Percentiles rank a stretch among this genome's conserved stretches.
Conservation (phyloP, 2,329 filamentous ascomycete genomes). For the Knufia petricola region DNA sequence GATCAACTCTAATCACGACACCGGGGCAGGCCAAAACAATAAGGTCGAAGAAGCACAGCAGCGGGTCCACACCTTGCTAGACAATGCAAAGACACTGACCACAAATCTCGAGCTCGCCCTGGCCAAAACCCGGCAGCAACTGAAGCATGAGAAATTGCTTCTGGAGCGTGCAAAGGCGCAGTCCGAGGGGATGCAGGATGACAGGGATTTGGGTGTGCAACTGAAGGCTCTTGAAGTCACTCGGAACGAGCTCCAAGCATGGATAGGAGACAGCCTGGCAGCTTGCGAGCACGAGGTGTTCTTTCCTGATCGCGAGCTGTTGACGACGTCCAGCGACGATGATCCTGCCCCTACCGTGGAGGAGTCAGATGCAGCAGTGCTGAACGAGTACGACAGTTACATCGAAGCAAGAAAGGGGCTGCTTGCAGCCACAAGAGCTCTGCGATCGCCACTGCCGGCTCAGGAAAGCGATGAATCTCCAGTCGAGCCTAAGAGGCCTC, state of each 20-base stretch:
- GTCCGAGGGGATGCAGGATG: background rate
- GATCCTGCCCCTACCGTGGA: background rate
- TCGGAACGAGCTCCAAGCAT: constrained; percentile 14
- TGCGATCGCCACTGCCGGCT: constrained; percentile 1
- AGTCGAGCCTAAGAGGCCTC: background rate
- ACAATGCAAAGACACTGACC: background rate
- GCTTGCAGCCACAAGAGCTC: background rate
- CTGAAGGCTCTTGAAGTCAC: constrained; percentile 12
- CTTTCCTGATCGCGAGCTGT: background rate
- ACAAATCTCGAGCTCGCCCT: constrained; percentile 17
- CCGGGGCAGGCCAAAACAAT: no score
- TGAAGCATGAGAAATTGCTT: constrained; percentile 7
- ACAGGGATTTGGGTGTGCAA: background rate
- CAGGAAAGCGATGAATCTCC: background rate
- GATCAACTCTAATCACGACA: no score
- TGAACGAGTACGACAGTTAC: constrained; percentile 16
- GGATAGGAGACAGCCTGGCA: constrained; percentile 18
- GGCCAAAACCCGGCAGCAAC: constrained; percentile 15
- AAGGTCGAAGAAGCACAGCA: background rate
- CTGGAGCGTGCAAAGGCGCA: constrained; percentile 9
- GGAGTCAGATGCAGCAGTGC: background rate
- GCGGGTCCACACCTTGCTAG: background rate
- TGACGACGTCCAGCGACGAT: constrained; percentile 10
- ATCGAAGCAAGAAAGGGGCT: constrained; percentile 14
- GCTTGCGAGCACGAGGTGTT: background rate